Evolutionary conservation across 768 basidiomycete species (phyloP), one percentile per base, ranked within the genome.

Genomic region (Phanerochaete sordida): DNA sequence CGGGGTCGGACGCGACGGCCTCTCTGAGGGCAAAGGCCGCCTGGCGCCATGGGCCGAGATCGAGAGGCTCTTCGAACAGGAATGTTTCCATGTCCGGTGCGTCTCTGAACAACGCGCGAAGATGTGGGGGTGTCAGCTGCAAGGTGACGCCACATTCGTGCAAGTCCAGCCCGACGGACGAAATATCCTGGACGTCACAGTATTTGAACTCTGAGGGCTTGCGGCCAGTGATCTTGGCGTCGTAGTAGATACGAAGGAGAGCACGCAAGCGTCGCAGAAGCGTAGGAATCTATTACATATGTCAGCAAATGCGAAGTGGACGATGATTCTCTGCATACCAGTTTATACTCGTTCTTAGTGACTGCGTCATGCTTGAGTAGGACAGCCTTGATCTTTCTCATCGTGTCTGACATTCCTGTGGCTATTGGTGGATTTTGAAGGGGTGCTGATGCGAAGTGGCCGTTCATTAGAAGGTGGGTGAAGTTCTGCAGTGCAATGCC

Each of bases 201-300:
- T 62, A 72, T 23, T 65, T 62, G 52, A 71, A 60, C 11, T 72
- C 69, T 2, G 46, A 45, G n/a, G 66, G 63, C 23, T 48, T 57
- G 11, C 60, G 54, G 35, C 52, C 43, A 1, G 61, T 58, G 12
- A 70, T 57, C 13, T 51, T 45, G 7, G 60, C 63, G 51, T 72
- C 63, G 52, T 68, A 73, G 48, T 63, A 71, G 1, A 69, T 63
- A n/a, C 72, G 68, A 1, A 73, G 55, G 16, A 72, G 65, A 31
- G 66, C 59, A 6, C 68, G 62, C 33, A 72, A 48, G 33, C 69
- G 71, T 28, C 68, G 59, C 3, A 73, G 59, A 0, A 72, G 60
- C 6, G 39, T 59, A 0, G 69, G 66, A 9, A 70, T 46, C 70
- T 72, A 57, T 6, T 30, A 9, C 2, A 21, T 19, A 13, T 9